Base-by-base conservation (phyloP, 208 protist species). In the Wallacemonas rigidus region DNA sequence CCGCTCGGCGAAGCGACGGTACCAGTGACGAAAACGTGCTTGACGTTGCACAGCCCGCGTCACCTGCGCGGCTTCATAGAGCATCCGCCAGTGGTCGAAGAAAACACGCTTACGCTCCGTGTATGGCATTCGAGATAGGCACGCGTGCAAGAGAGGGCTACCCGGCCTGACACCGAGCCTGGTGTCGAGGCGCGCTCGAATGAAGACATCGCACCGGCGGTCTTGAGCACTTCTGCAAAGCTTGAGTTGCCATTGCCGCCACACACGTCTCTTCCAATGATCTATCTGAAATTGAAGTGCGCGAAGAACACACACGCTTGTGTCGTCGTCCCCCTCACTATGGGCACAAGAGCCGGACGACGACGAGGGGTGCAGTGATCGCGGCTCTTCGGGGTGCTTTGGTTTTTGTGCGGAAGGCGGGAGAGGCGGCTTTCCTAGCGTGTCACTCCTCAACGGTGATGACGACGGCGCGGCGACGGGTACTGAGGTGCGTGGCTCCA, bases 71-170 rank as follows among this genome's bases (percentile, higher is more conserved):
- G 50, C 58, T 44, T 75, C 70, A 40, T 67, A 63, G 45, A 69
- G 67, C 15, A 63, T 69, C 53, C 68, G 69, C 83, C 83, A 89
- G 26, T 57, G 53, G 3, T 61, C 63, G 43, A 89, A 89, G 57
- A 80, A 83, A 45, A 74, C 68, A n/a, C 85, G 77, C 64, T 90
- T 87, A 3, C 85, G 75, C 47, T 84, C 77, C 1, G 72, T 73
- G 57, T 87, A 86, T 12, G 85, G 73, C 36, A 85, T 55, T 26
- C 75, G 72, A 12, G 51, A 14, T 17, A 86, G 60, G n/a, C 80
- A 38, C 9, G 41, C 50, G 47, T 51, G 60, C 5, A 65, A 41
- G 11, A 65, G 12, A 11, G 60, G 14, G 17, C 60, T 65, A 1
- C 60, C 43, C 5, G 60, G 60, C 7, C 40, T 17, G n/a, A 65